Evolutionary conservation across 1,284 basidiomycete species (phyloP).

Genomic region (Chondrostereum purpureum): DNA sequence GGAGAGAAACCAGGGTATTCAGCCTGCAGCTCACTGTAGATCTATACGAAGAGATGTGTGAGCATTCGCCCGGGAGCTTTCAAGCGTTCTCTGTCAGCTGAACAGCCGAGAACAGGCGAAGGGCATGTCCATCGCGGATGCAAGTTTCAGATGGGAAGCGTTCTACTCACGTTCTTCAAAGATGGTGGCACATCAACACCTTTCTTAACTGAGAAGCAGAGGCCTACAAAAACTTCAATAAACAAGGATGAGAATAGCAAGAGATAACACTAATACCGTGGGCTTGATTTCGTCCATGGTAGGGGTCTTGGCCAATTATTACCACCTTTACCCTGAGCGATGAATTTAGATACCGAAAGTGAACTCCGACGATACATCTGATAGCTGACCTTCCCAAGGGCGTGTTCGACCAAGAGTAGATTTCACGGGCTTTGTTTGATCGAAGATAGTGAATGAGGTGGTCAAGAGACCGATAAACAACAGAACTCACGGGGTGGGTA

Average conservation of each 20-base stretch:
- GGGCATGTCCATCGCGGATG: conserved; percentile 14
- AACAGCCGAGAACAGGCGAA: neutral
- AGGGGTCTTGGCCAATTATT: conserved; percentile 77
- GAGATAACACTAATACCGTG: conserved; percentile 42
- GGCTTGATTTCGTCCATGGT: conserved; percentile 63
- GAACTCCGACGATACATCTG: too few relatives aligned
- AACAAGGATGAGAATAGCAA: conserved; percentile 5
- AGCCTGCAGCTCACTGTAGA: conserved; percentile 82
- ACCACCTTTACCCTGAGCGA: conserved; percentile 61
- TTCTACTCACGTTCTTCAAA: conserved; percentile 59
- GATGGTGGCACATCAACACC: conserved; percentile 76
- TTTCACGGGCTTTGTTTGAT: conserved; percentile 50
- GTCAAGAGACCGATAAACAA: conserved; percentile 5
- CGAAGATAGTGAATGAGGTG: neutral
- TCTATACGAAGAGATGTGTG: too few relatives aligned
- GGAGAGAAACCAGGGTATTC: conserved; percentile 78
- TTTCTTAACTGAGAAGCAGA: conserved; percentile 82
- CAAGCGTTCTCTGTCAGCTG: conserved; percentile 5
- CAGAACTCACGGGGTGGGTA: conserved; percentile 56
- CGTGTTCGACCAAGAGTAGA: conserved; percentile 80
- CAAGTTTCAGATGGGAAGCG: conserved; percentile 11
- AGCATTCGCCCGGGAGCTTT: too few relatives aligned
- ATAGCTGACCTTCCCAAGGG: conserved; percentile 44
- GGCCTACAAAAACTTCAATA: conserved; percentile 43
- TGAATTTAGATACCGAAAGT: too few relatives aligned